A percentile compares a stretch with the other conserved stretches of the same genome.
Conservation (phyloP, 2,329 filamentous ascomycete species). For the Pseudogymnoascus sp. region DNA sequence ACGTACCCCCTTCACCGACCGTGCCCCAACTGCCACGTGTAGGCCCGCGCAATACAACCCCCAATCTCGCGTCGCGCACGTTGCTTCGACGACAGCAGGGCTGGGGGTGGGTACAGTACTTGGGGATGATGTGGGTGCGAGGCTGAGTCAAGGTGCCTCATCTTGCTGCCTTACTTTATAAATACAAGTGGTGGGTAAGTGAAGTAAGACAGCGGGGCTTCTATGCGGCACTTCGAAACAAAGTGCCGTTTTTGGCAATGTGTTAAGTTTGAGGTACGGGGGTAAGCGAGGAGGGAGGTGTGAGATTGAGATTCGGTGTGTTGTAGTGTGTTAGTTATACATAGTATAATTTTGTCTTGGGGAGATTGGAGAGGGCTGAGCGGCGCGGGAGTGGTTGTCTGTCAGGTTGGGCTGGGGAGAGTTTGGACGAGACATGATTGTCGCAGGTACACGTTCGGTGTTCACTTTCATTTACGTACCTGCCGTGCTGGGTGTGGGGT, state of each 20-base stretch:
- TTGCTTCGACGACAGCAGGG: background rate
- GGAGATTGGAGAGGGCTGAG: background rate
- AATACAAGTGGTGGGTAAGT: no score
- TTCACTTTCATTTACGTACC: background rate
- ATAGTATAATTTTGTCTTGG: background rate
- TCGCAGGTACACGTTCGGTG: background rate
- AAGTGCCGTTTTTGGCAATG: background rate
- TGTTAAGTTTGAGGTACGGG: no score
- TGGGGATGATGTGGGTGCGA: background rate
- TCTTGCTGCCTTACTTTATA: background rate
- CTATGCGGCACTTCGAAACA: background rate
- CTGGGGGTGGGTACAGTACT: background rate
- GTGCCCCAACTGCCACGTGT: background rate
- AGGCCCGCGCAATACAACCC: background rate
- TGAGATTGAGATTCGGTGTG: background rate
- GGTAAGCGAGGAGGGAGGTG: background rate
- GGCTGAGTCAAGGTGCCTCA: background rate
- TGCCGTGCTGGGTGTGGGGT: background rate
- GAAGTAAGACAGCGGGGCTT: no score
- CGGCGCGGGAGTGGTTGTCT: no score
- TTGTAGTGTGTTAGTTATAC: background rate
- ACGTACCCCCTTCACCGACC: background rate
- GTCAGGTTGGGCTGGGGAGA: no score
- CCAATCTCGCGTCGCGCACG: background rate
- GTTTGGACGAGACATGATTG: constrained; percentile 3